Base-by-base conservation (phyloP, 106 monocot species). In the Acanthochlamys bracteata region DNA sequence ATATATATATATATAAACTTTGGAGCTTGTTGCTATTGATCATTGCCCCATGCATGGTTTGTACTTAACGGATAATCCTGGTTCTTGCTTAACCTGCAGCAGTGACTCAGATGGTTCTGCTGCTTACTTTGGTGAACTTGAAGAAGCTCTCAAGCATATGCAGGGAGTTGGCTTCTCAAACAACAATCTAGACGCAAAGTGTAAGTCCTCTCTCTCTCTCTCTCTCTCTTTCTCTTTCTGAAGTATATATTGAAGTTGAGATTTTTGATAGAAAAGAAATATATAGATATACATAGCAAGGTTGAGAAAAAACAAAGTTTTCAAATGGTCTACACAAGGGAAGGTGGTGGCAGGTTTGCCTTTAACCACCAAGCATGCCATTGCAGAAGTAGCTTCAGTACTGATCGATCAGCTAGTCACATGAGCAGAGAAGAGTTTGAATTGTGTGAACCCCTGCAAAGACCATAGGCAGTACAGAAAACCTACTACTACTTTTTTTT, bases 91-190 rank as follows among this genome's bases (percentile, higher is more conserved):
- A 42, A 33, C 6, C 47, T 33, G 75, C 54, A 8, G 47, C 75
- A 89, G 94, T 79, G 84, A 94, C 59, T 79, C 78, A 16, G 82
- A 83, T 55, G 86, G 81, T 52, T 33, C 33, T 33, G 69, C 89
- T 70, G 70, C 74, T 65, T 89, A 94, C 62, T 89, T 94, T 71
- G 86, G 79, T 25, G 94, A 82, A 66, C 64, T 89, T 71, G 94
- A 84, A 62, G 93, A 89, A 69, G 94, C 89, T 78, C 84, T 89
- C 71, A 77, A 89, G 85, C 89, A 86, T 63, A 79, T 94, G 85
- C 89, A 86, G 65, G 89, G 89, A 71, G 89, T 76, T 68, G 79
- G 68, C 74, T 71, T 73, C 52, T 70, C 75, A 16, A 75, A 60
- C 59, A 72, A 59, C 42, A 80, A 80, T 43, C 78, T 61, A 55